phyloP scores from a whole-genome alignment of 2,329 filamentous ascomycete genomes.

The Nemania sp. region DNA sequence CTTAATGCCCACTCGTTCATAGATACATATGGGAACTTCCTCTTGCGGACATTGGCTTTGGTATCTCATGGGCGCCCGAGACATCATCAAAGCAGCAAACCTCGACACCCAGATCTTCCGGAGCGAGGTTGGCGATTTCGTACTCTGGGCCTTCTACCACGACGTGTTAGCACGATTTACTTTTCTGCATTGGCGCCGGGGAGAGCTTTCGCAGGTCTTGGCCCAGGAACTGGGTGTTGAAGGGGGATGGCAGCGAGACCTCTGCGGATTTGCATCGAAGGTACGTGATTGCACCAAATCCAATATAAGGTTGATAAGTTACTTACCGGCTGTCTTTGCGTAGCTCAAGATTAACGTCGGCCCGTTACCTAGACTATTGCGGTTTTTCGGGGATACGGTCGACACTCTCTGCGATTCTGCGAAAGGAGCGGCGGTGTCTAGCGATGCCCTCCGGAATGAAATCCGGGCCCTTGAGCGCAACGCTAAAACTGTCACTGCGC shows the following conservation, averaged over 20 bases:
- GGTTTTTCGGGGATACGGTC: slow-evolving; percentile 22
- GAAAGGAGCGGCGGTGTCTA: background rate
- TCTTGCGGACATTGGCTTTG: slow-evolving; percentile 33
- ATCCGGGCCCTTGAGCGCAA: slow-evolving; percentile 20
- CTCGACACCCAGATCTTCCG: slow-evolving; percentile 22
- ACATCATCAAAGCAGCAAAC: slow-evolving; percentile 20
- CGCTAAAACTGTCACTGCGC: slow-evolving; percentile 1
- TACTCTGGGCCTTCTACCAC: slow-evolving; percentile 34
- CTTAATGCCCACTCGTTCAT: background rate
- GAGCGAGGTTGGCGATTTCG: slow-evolving; percentile 24
- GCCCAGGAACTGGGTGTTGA: slow-evolving; percentile 25
- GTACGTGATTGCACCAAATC: slow-evolving; percentile 3
- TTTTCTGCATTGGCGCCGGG: slow-evolving; percentile 33
- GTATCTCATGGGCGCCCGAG: slow-evolving; percentile 32
- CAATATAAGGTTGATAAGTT: background rate
- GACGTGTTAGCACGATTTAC: slow-evolving; percentile 32
- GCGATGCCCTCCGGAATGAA: slow-evolving; percentile 5
- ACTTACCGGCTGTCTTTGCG: background rate
- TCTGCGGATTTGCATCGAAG: slow-evolving; percentile 23
- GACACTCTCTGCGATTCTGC: slow-evolving; percentile 18
- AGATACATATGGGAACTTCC: slow-evolving; percentile 30
- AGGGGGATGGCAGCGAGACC: slow-evolving; percentile 30
- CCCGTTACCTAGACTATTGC: slow-evolving; percentile 24
- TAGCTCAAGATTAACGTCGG: slow-evolving; percentile 28
- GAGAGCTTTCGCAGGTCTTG: slow-evolving; percentile 1